A percentile compares a stretch with the other conserved stretches of the same genome.
Evolutionary conservation across 257 asterid genomes (phyloP).

Genomic region (Ehretia macrophylla): DNA sequence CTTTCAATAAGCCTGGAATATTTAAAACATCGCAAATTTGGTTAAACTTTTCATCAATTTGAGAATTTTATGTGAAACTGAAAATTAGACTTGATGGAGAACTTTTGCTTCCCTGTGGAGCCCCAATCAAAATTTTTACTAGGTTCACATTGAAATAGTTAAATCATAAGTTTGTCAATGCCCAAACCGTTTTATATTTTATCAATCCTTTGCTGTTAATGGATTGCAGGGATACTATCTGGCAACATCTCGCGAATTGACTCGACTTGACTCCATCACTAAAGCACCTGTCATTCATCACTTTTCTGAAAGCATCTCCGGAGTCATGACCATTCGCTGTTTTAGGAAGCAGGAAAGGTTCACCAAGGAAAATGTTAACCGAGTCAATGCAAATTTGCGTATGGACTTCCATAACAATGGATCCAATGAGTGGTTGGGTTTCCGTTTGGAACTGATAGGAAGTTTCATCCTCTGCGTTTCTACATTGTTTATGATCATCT

Average conservation of each 20-base stretch:
- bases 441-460: constrained; percentile 75
- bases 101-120: too few relatives aligned
- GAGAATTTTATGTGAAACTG: too few relatives aligned
- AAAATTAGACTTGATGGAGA: too few relatives aligned
- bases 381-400: constrained; percentile 47
- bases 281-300: constrained; percentile 77
- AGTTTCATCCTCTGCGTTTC: constrained; percentile 46
- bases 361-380: constrained; percentile 40
- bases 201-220: not conserved
- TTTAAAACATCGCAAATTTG: too few relatives aligned
- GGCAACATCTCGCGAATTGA: constrained; percentile 67
- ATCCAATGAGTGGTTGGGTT: constrained; percentile 75
- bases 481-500: constrained; percentile 40
- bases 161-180: too few relatives aligned
- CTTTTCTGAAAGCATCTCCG: constrained; percentile 65
- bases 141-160: too few relatives aligned
- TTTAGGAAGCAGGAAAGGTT: constrained; percentile 50
- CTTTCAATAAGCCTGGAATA: too few relatives aligned
- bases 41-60: too few relatives aligned
- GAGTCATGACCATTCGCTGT: constrained; percentile 65
- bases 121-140: too few relatives aligned
- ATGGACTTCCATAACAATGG: constrained; percentile 67
- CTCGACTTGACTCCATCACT: constrained; percentile 60
- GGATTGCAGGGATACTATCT: constrained; percentile 49
- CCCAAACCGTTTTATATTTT: not conserved